phyloP scores from a whole-genome alignment of 257 asterid species.

The Solanum neorickii region DNA sequence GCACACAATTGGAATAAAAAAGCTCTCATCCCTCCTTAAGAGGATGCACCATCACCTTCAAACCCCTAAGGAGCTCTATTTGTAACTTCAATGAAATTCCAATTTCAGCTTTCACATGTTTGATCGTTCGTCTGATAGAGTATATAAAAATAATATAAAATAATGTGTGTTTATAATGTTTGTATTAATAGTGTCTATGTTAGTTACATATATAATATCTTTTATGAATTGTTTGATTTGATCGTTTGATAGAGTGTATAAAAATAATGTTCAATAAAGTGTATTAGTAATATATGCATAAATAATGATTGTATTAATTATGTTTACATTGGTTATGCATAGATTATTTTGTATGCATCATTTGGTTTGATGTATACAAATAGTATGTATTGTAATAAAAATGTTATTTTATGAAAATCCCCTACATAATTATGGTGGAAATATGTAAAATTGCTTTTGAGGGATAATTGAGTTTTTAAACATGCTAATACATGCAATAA shows the following conservation, averaged over 20 bases:
- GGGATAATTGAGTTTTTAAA: background rate
- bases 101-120: background rate
- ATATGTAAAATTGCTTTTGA: background rate
- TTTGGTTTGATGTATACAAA: too few relatives aligned
- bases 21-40: background rate
- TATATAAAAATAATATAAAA: too few relatives aligned
- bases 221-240: background rate
- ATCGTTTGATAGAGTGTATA: background rate
- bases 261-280: too few relatives aligned
- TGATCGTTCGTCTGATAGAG: too few relatives aligned
- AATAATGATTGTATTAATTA: background rate
- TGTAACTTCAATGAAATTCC: too few relatives aligned
- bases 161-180: too few relatives aligned
- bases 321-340: too few relatives aligned
- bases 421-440: background rate
- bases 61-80: background rate
- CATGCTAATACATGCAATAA: background rate
- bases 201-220: background rate
- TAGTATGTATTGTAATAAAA: background rate
- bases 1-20: background rate
- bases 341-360: too few relatives aligned
- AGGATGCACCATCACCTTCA: background rate
- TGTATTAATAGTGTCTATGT: background rate
- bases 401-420: too few relatives aligned
- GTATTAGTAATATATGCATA: background rate